These are phyloP conservation scores for Agarophyton chilense DNA, from an alignment of 23 red algal species.

Conservation along the genomic window DNA sequence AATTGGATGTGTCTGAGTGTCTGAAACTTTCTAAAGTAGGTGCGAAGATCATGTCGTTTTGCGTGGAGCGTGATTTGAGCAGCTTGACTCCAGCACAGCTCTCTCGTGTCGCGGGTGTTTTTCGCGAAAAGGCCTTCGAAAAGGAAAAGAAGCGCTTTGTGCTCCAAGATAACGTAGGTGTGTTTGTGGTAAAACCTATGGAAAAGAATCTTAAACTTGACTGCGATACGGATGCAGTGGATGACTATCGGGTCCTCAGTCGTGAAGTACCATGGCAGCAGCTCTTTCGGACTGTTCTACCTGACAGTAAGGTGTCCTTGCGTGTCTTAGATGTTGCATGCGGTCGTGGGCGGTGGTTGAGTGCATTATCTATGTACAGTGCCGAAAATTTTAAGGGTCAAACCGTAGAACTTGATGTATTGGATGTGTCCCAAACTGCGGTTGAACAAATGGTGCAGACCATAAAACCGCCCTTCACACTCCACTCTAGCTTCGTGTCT, in stretches of 20 bases:
- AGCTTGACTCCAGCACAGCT: not conserved
- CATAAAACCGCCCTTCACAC: not conserved
- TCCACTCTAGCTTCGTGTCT: not conserved
- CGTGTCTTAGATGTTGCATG: not conserved
- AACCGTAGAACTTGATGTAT: not conserved
- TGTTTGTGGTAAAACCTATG: not conserved
- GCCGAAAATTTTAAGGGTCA: not conserved
- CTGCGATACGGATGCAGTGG: not conserved
- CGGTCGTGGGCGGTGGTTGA: not conserved
- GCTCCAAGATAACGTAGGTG: not conserved
- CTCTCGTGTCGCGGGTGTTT: not conserved
- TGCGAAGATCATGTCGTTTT: not conserved
- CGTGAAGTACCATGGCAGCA: not conserved
- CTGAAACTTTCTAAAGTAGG: not conserved
- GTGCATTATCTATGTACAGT: not conserved
- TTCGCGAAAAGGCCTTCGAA: not conserved
- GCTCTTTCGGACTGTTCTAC: not conserved
- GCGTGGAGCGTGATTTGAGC: not conserved
- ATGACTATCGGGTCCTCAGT: not conserved
- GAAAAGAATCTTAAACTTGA: not conserved
- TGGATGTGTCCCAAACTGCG: not conserved
- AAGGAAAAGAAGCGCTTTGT: not conserved
- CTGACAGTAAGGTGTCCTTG: not conserved
- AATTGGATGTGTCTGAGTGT: slow-evolving; percentile 5
- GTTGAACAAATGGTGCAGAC: not conserved